Evolutionary conservation across 768 basidiomycete genomes (phyloP).

Genomic region (Leccinellum rugosiceps): DNA sequence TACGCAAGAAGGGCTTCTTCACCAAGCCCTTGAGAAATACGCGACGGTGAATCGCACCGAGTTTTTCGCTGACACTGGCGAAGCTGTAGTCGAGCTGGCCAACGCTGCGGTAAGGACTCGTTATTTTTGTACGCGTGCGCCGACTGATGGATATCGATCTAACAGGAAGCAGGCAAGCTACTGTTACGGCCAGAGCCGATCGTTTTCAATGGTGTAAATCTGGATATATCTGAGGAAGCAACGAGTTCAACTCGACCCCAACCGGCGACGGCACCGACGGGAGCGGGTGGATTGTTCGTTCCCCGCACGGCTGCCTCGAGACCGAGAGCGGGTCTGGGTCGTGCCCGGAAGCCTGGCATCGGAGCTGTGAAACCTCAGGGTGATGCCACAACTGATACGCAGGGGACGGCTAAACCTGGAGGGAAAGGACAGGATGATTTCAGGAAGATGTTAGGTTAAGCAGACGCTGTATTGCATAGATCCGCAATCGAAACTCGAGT

Average conservation of each 20-base stretch:
- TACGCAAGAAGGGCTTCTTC: constrained; percentile 88
- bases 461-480: not conserved
- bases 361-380: constrained; percentile 15
- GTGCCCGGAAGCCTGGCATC: constrained; percentile 40
- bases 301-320: constrained; percentile 63
- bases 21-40: constrained; percentile 84
- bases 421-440: constrained; percentile 72
- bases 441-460: constrained; percentile 62
- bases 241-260: constrained; percentile 31
- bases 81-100: constrained; percentile 65
- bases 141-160: not conserved
- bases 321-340: constrained; percentile 71
- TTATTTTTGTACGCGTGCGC: not conserved
- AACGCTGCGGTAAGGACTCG: constrained; percentile 54
- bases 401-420: constrained; percentile 10
- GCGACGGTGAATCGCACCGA: constrained; percentile 70
- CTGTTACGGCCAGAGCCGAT: constrained; percentile 71
- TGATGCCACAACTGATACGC: constrained; percentile 9
- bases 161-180: constrained; percentile 80
- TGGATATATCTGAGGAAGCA: constrained; percentile 60
- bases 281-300: constrained; percentile 54
- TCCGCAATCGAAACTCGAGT: not conserved
- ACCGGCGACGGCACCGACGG: constrained; percentile 35
- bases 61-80: constrained; percentile 57
- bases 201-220: constrained; percentile 56